Conservation (phyloP, 257 asterid species). For the Solanum sitiens region DNA sequence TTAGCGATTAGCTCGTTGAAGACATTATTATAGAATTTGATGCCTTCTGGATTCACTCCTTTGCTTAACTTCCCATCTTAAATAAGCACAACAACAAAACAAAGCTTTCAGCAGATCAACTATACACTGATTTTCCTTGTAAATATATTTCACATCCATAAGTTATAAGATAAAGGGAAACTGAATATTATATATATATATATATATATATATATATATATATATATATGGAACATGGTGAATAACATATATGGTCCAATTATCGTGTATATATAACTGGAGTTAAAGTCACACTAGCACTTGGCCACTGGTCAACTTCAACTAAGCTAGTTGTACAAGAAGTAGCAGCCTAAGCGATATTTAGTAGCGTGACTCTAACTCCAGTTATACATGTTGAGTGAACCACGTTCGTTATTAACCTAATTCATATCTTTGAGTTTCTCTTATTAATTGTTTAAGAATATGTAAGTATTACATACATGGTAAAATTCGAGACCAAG, state of each 20-base stretch:
- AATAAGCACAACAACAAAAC: not conserved
- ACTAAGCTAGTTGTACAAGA: not conserved
- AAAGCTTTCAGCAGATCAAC: not conserved
- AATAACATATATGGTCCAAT: no score
- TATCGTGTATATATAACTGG: not conserved
- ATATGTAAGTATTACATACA: not conserved
- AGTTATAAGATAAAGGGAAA: not conserved
- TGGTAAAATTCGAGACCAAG: slow-evolving; percentile 32
- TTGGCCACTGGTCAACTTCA: not conserved
- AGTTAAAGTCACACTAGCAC: no score
- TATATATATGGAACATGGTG: no score
- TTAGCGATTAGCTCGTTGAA: slow-evolving; percentile 3
- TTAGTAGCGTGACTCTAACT: not conserved
- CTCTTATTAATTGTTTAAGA: no score
- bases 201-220: no score
- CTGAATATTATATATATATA: no score
- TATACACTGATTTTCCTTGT: not conserved
- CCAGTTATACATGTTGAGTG: not conserved
- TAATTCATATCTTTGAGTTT: not conserved
- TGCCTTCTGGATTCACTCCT: slow-evolving; percentile 23
- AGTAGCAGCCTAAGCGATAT: not conserved
- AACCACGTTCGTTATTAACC: not conserved
- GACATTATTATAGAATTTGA: slow-evolving; percentile 23
- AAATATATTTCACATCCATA: not conserved
- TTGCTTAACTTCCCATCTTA: slow-evolving; percentile 22